phyloP scores from a whole-genome alignment of 306 rosid genomes.

The Casuarina equisetifolia region DNA sequence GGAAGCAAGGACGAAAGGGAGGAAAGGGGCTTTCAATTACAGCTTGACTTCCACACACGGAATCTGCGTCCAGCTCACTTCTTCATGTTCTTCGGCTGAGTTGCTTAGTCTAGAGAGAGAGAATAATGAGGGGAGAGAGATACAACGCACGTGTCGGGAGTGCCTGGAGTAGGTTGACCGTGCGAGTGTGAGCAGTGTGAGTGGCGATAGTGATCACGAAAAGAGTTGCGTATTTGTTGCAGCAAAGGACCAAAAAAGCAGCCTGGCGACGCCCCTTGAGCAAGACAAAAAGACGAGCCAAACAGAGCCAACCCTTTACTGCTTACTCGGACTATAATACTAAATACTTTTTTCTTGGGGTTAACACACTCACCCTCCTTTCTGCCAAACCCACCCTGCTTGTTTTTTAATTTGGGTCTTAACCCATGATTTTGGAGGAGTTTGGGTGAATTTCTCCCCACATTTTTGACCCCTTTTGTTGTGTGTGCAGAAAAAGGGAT shows the following conservation, averaged over 20 bases:
- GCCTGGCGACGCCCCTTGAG: slow-evolving; percentile 13
- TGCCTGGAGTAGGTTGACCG: slow-evolving; percentile 26
- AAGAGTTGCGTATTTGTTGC: background rate
- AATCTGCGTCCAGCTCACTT: slow-evolving; percentile 72
- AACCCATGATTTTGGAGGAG: background rate
- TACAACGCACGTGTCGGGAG: slow-evolving; percentile 44
- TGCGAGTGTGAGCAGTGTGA: background rate
- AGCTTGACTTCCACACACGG: slow-evolving; percentile 66
- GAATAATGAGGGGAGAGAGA: slow-evolving; percentile 4
- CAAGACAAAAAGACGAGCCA: slow-evolving; percentile 19
- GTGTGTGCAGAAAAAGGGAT: too few species aligned
- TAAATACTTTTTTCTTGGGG: background rate
- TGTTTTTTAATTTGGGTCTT: slow-evolving; percentile 13
- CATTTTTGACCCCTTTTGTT: too few species aligned
- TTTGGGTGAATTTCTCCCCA: too few species aligned
- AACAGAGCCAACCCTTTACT: too few species aligned
- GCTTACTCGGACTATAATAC: too few species aligned
- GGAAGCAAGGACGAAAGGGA: slow-evolving; percentile 26
- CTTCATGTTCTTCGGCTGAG: slow-evolving; percentile 20
- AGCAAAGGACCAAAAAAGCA: background rate
- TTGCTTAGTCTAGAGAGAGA: background rate
- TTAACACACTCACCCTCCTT: slow-evolving; percentile 15
- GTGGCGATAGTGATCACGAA: background rate
- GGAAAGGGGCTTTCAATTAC: slow-evolving; percentile 40
- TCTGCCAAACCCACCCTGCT: slow-evolving; percentile 36